Evolutionary conservation across 2,329 filamentous ascomycete genomes (phyloP).

Genomic region (Dactylellina sp.): DNA sequence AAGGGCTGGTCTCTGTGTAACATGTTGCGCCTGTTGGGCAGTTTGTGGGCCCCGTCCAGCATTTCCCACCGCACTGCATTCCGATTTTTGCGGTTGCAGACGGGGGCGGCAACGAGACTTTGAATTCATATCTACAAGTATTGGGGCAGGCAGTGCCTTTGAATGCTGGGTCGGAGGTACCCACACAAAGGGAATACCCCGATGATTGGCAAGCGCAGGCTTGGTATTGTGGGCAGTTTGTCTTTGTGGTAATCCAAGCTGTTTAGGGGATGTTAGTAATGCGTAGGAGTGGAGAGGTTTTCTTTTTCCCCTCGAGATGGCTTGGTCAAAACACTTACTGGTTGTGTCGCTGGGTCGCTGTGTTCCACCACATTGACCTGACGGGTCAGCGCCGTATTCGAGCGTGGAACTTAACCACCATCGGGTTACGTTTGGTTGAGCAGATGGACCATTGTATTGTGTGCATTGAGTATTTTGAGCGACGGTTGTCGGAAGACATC

Average conservation of each 20-base stretch:
- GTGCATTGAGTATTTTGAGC: slow-evolving; percentile 18
- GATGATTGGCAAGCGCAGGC: slow-evolving; percentile 28
- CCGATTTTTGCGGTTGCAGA: slow-evolving; percentile 43
- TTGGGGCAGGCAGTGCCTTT: slow-evolving; percentile 31
- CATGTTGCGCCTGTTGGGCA: slow-evolving; percentile 39
- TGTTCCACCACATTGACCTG: slow-evolving; percentile 49
- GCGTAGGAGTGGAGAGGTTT: background rate
- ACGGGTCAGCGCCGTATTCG: slow-evolving; percentile 31
- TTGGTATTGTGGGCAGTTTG: slow-evolving; percentile 30
- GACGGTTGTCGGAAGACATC: slow-evolving; percentile 34
- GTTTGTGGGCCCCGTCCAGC: slow-evolving; percentile 52
- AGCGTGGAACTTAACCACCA: slow-evolving; percentile 36
- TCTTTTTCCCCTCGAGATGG: background rate
- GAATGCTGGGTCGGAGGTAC: slow-evolving; percentile 7
- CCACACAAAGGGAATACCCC: slow-evolving; percentile 38
- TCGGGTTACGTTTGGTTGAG: slow-evolving; percentile 1
- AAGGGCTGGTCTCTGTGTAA: slow-evolving; percentile 33
- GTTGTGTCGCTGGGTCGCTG: slow-evolving; percentile 4
- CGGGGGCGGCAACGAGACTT: slow-evolving; percentile 17
- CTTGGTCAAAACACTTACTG: slow-evolving; percentile 17
- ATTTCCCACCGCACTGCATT: slow-evolving; percentile 48
- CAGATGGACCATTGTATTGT: slow-evolving; percentile 18
- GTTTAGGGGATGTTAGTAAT: slow-evolving; percentile 1
- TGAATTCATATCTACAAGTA: slow-evolving; percentile 41
- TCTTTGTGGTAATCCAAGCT: slow-evolving; percentile 36